These are phyloP conservation scores for Candida vaughaniae DNA, from an alignment of 805 yeast species.

Conservation along the genomic window DNA sequence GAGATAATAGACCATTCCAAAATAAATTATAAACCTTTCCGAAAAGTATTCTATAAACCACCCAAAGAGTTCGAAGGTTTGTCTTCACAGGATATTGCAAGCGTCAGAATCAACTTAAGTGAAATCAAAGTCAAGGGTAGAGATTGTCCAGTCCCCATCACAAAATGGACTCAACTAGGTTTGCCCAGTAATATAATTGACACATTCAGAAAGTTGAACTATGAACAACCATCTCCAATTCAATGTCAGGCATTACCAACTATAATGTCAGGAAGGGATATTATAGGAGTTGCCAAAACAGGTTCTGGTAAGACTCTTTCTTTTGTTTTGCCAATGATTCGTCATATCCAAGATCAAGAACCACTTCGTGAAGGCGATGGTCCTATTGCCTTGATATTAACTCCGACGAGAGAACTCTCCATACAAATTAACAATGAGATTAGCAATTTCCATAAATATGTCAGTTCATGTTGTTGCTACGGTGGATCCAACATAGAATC, in stretches of 20 bases:
- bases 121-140: conserved; percentile 67
- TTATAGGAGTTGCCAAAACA: conserved; percentile 92
- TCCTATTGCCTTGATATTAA: conserved; percentile 74
- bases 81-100: conserved; percentile 54
- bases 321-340: conserved; percentile 76
- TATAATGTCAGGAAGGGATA: conserved; percentile 84
- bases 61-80: conserved; percentile 51
- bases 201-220: conserved; percentile 52
- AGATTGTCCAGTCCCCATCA: conserved; percentile 61
- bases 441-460: conserved; percentile 50
- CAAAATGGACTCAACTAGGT: conserved; percentile 81
- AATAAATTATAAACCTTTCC: conserved; percentile 51
- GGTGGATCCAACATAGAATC: conserved; percentile 85
- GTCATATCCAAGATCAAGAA: conserved; percentile 78
- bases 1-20: conserved; percentile 46
- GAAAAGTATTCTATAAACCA: conserved; percentile 62
- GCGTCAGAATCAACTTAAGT: conserved; percentile 51
- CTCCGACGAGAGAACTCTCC: conserved; percentile 94
- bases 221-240: conserved; percentile 73
- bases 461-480: conserved; percentile 75
- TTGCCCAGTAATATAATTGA: conserved; percentile 58
- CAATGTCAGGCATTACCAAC: conserved; percentile 91
- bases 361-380: conserved; percentile 53
- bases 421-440: conserved; percentile 75
- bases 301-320: conserved; percentile 96